Conservation (phyloP, 2,329 filamentous ascomycete species). For the Allantophomopsis lycopodina region DNA sequence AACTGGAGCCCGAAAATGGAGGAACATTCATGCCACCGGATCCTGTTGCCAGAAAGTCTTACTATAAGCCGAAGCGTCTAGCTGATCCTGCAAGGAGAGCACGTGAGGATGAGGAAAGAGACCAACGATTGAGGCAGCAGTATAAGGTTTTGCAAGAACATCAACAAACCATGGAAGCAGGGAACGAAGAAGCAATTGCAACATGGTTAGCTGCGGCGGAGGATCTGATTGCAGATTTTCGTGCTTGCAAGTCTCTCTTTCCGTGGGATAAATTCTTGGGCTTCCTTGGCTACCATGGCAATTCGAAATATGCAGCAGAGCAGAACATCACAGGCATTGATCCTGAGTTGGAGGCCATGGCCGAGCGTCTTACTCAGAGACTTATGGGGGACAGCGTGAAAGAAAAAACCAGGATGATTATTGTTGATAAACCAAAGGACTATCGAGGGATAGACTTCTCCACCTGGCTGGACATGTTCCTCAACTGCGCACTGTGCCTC, state of each 20-base stretch:
- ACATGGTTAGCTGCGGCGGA: conserved; percentile 45
- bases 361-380: conserved; percentile 15
- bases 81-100: conserved; percentile 15
- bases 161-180: conserved; percentile 17
- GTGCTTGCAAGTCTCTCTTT: conserved; percentile 49
- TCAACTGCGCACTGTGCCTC: conserved; percentile 71
- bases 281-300: conserved; percentile 30
- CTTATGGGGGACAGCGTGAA: too few species aligned
- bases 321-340: conserved; percentile 12
- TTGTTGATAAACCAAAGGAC: conserved; percentile 8
- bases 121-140: conserved; percentile 18
- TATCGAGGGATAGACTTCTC: conserved; percentile 73
- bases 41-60: conserved; percentile 3
- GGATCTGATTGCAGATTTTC: conserved; percentile 48
- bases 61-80: conserved; percentile 17
- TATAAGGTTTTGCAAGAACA: conserved; percentile 28
- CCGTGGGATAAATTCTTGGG: conserved; percentile 52
- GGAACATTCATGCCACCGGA: conserved; percentile 2
- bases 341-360: conserved; percentile 13
- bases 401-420: too few species aligned
- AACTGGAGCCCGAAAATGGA: too few species aligned
- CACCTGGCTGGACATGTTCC: conserved; percentile 80
- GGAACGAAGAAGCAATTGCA: conserved; percentile 8
- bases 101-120: conserved; percentile 17
- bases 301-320: conserved; percentile 2